These are phyloP conservation scores for Eremomyces bilateralis DNA, from an alignment of 495 filamentous ascomycete species.

Conservation along the genomic window DNA sequence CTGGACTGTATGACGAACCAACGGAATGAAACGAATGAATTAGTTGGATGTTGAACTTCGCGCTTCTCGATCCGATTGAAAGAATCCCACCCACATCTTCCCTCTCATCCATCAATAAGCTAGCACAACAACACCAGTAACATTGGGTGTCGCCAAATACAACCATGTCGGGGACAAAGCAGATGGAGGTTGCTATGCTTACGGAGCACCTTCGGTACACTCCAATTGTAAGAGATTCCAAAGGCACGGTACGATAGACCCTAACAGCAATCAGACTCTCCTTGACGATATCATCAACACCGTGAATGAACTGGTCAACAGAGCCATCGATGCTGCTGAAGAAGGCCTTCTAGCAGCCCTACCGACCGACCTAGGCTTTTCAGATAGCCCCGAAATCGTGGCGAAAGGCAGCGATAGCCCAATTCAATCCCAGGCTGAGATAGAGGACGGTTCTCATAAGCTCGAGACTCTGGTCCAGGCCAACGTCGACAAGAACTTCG, in stretches of 20 bases:
- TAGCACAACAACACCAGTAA: no score
- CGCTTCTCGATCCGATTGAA: no score
- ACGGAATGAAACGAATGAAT: no score
- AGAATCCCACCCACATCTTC: no score
- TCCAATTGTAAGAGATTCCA: slow-evolving; percentile 43
- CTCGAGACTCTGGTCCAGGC: slow-evolving; percentile 82
- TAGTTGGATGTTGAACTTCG: no score
- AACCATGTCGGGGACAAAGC: slow-evolving; percentile 26
- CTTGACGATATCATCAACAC: slow-evolving; percentile 96
- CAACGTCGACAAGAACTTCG: slow-evolving; percentile 58
- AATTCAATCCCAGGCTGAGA: slow-evolving; percentile 40
- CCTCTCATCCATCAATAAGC: no score
- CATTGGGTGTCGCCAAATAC: no score
- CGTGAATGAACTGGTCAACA: slow-evolving; percentile 74
- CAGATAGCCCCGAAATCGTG: slow-evolving; percentile 20
- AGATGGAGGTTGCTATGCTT: slow-evolving; percentile 48
- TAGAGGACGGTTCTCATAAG: slow-evolving; percentile 78
- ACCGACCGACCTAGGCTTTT: slow-evolving; percentile 57
- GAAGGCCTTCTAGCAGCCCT: slow-evolving; percentile 48
- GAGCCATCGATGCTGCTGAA: slow-evolving; percentile 66
- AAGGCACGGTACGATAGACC: slow-evolving; percentile 1
- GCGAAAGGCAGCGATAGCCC: slow-evolving; percentile 26
- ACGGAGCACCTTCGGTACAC: slow-evolving; percentile 95
- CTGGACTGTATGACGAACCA: no score
- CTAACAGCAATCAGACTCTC: slow-evolving; percentile 36